Evolutionary conservation across 129 eudicot species (phyloP).

Genomic region (Flaveria sonorensis): DNA sequence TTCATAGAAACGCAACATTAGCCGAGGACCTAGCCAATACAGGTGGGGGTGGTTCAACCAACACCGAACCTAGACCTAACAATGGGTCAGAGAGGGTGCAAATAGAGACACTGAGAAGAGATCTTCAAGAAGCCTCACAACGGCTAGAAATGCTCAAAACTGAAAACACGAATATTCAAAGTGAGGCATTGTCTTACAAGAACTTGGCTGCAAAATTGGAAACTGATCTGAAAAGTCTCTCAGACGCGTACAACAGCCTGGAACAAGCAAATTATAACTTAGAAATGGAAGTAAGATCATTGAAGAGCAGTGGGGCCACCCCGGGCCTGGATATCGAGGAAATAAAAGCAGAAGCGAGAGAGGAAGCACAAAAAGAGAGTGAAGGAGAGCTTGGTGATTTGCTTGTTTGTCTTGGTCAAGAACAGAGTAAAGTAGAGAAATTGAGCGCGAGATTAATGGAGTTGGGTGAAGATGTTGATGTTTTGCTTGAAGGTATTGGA

Average conservation of each 20-base stretch:
- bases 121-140: slow-evolving; percentile 67
- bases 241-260: slow-evolving; percentile 91
- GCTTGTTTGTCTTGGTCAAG: slow-evolving; percentile 94
- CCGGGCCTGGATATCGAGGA: slow-evolving; percentile 58
- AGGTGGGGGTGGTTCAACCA: slow-evolving; percentile 56
- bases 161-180: slow-evolving; percentile 60
- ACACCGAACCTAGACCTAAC: slow-evolving; percentile 39
- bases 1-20: slow-evolving; percentile 73
- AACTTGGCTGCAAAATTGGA: slow-evolving; percentile 66
- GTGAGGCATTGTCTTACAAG: slow-evolving; percentile 50
- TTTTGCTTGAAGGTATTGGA: slow-evolving; percentile 82
- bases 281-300: slow-evolving; percentile 62
- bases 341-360: slow-evolving; percentile 74
- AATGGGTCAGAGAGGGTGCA: slow-evolving; percentile 72
- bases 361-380: slow-evolving; percentile 90
- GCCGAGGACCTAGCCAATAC: slow-evolving; percentile 77
- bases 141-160: slow-evolving; percentile 59
- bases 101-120: slow-evolving; percentile 66
- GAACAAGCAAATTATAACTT: slow-evolving; percentile 82
- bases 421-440: slow-evolving; percentile 87
- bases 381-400: slow-evolving; percentile 83
- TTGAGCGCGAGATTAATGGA: slow-evolving; percentile 65
- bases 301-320: slow-evolving; percentile 48
- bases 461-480: slow-evolving; percentile 86
- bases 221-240: slow-evolving; percentile 79